Percentiles rank a stretch among this genome's conserved stretches.
Evolutionary conservation across 2,329 filamentous ascomycete genomes (phyloP).

Genomic region (Magnaporthiopsis incrustans): DNA sequence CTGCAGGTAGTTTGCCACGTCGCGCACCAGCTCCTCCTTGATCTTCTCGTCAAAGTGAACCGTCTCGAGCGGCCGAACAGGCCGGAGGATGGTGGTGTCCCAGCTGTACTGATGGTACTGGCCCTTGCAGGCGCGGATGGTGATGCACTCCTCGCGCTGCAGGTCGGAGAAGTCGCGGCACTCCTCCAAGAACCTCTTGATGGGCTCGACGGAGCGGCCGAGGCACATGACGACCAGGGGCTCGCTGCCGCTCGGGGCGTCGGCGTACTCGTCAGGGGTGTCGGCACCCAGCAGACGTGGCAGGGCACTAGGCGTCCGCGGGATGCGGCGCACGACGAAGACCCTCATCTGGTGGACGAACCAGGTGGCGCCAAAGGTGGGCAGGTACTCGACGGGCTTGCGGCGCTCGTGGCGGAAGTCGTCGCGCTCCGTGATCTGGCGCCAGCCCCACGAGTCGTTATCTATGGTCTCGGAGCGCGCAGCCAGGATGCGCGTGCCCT

Average conservation of each 20-base stretch:
- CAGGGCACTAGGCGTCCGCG: constrained; percentile 11
- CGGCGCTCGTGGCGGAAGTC: constrained; percentile 26
- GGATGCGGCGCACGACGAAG: constrained; percentile 28
- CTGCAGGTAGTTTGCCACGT: constrained; percentile 58
- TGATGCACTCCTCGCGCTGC: constrained; percentile 27
- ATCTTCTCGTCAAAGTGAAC: constrained; percentile 27
- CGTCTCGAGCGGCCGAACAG: constrained; percentile 24
- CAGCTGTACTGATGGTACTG: constrained; percentile 21
- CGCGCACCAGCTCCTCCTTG: constrained; percentile 60
- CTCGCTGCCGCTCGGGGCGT: constrained; percentile 26
- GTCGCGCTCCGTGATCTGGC: constrained; percentile 18
- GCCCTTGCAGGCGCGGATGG: constrained; percentile 24
- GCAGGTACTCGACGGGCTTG: constrained; percentile 27
- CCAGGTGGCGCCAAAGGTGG: constrained; percentile 29
- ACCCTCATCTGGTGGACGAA: constrained; percentile 24
- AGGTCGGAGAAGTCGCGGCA: constrained; percentile 38
- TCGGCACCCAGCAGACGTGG: constrained; percentile 4
- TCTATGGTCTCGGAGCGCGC: constrained; percentile 24
- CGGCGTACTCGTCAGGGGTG: constrained; percentile 24
- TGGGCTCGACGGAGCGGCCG: constrained; percentile 40
- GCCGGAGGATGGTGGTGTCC: constrained; percentile 27
- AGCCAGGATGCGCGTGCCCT: constrained; percentile 24
- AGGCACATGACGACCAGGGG: constrained; percentile 38
- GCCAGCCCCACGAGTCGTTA: constrained; percentile 24
- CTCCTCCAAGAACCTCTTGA: constrained; percentile 34